phyloP scores from a whole-genome alignment of 371 early-diverging fungal species.

The Circinella umbellata region DNA sequence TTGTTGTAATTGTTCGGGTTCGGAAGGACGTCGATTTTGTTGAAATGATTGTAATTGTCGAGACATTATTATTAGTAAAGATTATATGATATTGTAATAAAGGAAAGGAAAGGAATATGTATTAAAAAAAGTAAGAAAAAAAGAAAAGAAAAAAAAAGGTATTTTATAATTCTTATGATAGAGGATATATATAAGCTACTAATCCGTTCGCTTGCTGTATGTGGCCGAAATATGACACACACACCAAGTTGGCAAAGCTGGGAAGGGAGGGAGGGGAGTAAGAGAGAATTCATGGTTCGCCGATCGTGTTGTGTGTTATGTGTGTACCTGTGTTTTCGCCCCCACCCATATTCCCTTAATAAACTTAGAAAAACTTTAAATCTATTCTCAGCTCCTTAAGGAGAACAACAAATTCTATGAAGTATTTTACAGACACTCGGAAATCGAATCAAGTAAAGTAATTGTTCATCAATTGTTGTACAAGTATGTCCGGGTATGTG shows the following conservation, averaged over 20 bases:
- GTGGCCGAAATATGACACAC: not conserved
- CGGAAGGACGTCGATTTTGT: not conserved
- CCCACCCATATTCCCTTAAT: not conserved
- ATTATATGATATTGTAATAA: not conserved
- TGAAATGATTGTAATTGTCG: not conserved
- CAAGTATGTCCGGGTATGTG: not conserved
- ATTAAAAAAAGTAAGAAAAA: not conserved
- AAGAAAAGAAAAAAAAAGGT: not conserved
- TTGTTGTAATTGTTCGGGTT: not conserved
- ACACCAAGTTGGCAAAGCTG: not conserved
- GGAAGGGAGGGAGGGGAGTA: too few species aligned
- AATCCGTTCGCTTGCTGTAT: not conserved
- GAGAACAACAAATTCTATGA: not conserved
- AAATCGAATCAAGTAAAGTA: not conserved
- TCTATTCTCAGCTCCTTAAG: not conserved
- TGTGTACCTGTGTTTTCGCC: not conserved
- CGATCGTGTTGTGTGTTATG: not conserved
- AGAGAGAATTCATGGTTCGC: slow-evolving; percentile 1
- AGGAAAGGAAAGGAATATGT: not conserved
- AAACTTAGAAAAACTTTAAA: not conserved
- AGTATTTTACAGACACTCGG: not conserved
- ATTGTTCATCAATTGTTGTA: not conserved
- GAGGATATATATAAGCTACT: too few species aligned
- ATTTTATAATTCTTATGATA: not conserved
- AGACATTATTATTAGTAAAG: not conserved